Conservation (phyloP, 2,329 filamentous ascomycete genomes). For the Sphaceloma murrayae region DNA sequence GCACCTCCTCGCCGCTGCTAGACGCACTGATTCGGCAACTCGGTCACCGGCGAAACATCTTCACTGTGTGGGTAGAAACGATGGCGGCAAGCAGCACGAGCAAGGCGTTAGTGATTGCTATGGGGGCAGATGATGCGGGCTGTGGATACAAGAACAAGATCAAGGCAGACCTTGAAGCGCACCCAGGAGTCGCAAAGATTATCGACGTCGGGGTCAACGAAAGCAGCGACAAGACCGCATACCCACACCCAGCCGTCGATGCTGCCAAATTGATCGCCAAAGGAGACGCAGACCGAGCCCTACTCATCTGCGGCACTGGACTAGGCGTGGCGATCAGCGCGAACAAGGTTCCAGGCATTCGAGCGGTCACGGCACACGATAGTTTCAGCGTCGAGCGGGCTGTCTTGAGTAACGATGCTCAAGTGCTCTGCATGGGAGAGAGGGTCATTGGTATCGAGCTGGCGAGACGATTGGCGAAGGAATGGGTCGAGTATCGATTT, state of each 20-base stretch:
- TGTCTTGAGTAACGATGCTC: constrained; percentile 74
- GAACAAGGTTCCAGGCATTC: constrained; percentile 75
- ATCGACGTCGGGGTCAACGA: constrained; percentile 64
- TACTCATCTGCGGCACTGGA: constrained; percentile 78
- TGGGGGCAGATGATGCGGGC: constrained; percentile 63
- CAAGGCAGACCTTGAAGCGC: constrained; percentile 59
- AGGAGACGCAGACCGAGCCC: constrained; percentile 63
- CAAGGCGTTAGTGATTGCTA: constrained; percentile 46
- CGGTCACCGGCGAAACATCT: too few species aligned
- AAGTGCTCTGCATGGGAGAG: constrained; percentile 81
- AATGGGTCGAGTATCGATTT: constrained; percentile 80
- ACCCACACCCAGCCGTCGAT: constrained; percentile 67
- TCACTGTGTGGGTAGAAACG: neutral
- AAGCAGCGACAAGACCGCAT: constrained; percentile 64
- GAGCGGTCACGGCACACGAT: constrained; percentile 84
- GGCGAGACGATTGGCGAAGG: constrained; percentile 63
- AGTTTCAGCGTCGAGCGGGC: constrained; percentile 74
- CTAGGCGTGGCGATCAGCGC: constrained; percentile 81
- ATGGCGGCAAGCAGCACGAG: constrained; percentile 5
- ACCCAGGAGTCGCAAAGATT: constrained; percentile 57
- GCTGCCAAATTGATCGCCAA: constrained; percentile 56
- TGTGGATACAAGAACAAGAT: constrained; percentile 69
- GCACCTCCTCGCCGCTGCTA: too few species aligned
- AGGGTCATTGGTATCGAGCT: constrained; percentile 73
- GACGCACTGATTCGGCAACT: too few species aligned